Base-by-base conservation (phyloP, 1,284 basidiomycete species). In the Abortiporus biennis region DNA sequence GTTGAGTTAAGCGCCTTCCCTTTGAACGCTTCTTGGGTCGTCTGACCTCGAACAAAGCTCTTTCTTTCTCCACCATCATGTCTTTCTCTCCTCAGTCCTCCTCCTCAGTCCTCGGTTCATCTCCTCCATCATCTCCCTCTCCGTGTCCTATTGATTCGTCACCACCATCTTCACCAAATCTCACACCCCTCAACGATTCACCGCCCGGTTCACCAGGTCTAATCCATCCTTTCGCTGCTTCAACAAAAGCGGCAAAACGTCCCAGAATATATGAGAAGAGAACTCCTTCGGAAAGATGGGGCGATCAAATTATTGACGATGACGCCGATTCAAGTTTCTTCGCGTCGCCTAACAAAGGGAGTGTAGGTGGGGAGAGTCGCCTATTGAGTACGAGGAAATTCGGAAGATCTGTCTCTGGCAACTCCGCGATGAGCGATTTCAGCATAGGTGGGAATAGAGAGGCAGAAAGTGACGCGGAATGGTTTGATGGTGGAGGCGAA, bases 201-300 rank as follows among this genome's bases (percentile, higher is more conserved):
- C 54, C 55, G 1, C 54, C 55, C 2, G 43, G 37, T 3, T 61
- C 58, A 9, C 59, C 58, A 6, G 54, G 54, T 1, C 43, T 47
- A 3, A 16, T 44, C 9, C 50, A 59, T 25, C 59, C 59, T 4
- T 59, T 53, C 35, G 58, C 58, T n/a, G 58, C 47, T 1, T 56
- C 54, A 6, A 51, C 55, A 12, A 61, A 61, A 40, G 56, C 48
- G 6, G 47, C 34, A 19, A 53, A 47, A 30, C 43, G 37, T 3
- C 54, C 53, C 6, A 50, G 45, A 23, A 40, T 56, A n/a, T 58
- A 59, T 40, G 53, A 58, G 32, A 50, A 48, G 34, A 43, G 47
- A 12, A 30, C 21, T 20, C 11, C 12, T 45, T n/a, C n/a, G n/a
- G n/a, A n/a, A n/a, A 30, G 38, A 13, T 16, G 20, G 40, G 4